Conservation (phyloP, 495 filamentous ascomycete species). For the Immersiella caudata region DNA sequence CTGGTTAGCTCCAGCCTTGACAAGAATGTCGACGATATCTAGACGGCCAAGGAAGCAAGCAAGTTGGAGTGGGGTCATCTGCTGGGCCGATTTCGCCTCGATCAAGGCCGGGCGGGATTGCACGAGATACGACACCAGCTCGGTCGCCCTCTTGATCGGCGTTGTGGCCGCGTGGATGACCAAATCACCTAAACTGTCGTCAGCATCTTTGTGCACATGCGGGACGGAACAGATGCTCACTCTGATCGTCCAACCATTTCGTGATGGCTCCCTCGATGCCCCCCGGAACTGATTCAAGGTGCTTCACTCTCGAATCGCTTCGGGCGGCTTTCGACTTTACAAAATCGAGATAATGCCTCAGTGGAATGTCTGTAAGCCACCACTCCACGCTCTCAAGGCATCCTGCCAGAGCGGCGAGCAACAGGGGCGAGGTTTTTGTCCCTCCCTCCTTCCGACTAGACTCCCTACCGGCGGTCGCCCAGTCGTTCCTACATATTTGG, state of each 20-base stretch:
- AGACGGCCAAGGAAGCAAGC: conserved; percentile 56
- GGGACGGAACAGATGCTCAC: conserved; percentile 35
- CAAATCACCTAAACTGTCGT: conserved; percentile 54
- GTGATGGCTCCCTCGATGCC: conserved; percentile 62
- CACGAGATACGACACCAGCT: conserved; percentile 64
- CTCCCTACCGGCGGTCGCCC: conserved; percentile 60
- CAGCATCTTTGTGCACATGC: conserved; percentile 26
- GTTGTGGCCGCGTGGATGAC: conserved; percentile 64
- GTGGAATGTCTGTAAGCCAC: conserved; percentile 67
- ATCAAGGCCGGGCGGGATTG: conserved; percentile 59
- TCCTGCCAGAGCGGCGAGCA: conserved; percentile 59
- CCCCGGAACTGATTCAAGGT: conserved; percentile 53
- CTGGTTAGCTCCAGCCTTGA: conserved; percentile 68
- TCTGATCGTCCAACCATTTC: conserved; percentile 61
- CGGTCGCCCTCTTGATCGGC: conserved; percentile 41
- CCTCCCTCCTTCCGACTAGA: conserved; percentile 30
- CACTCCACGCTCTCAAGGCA: conserved; percentile 66
- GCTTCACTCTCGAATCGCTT: conserved; percentile 58
- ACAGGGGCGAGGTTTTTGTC: conserved; percentile 53
- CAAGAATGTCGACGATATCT: conserved; percentile 59
- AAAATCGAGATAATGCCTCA: conserved; percentile 65
- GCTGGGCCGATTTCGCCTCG: conserved; percentile 56
- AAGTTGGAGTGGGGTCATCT: conserved; percentile 63
- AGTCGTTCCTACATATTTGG: conserved; percentile 38
- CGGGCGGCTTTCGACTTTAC: conserved; percentile 53